Base-by-base conservation (phyloP, 306 rosid species). In the Rosa lucieae region DNA sequence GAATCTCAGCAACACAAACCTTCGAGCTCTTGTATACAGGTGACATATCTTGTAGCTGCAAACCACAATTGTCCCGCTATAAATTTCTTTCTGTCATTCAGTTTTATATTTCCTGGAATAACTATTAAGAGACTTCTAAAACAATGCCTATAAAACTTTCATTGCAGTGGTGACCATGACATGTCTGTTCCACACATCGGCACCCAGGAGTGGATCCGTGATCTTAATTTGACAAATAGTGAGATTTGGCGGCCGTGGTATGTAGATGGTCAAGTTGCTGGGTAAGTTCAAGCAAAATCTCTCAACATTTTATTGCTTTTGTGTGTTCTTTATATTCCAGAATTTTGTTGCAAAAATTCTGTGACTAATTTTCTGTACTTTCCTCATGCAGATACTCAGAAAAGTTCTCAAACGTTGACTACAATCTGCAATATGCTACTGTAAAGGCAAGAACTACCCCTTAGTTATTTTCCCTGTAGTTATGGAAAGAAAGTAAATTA, bases 231-330 rank as follows among this genome's bases (percentile, higher is more conserved):
- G 53, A 67, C 79, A 5, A 13, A 14, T 2, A 29, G 70, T 68
- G 79, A 81, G 2, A 13, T 74, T 68, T 81, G 84, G 84, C 49
- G 79, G 51, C 70, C 80, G 20, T 81, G 84, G 84, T 81, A 29
- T 56, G 79, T 81, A 47, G 79, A 81, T 75, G 84, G 76, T 43
- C 84, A 81, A 81, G 84, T 81, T 42, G 84, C 84, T 8, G 84
- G 84, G 84, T 81, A 75, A 26, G 79, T 74, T 75, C 46, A 4
- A 39, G 48, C 48, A 18, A 67, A 29, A 11, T 74, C 47, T 65
- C 0, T 40, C 21, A 12, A 26, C 46, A 48, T 18, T 4, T 48
- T 43, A n/a, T 51, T 40, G 59, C 11, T 18, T 55, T 55, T 6
- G 1, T 20, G 10, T 26, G 61, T 39, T n/a, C 15, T 49, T 37